phyloP scores from a whole-genome alignment of 495 filamentous ascomycete genomes.

The Xylaria flabelliformis region DNA sequence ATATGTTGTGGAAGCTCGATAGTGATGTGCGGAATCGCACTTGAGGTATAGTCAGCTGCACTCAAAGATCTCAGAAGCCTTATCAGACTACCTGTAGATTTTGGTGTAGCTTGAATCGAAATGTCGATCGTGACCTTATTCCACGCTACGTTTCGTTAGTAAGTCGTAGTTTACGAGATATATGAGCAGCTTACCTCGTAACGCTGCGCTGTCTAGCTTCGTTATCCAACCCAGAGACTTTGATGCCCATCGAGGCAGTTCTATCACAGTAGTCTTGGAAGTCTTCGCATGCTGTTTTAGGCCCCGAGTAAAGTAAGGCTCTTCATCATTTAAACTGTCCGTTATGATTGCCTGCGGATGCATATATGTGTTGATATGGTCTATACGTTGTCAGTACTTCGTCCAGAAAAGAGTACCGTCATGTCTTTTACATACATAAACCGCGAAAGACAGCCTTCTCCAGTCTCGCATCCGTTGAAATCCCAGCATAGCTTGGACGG shows the following conservation, averaged over 20 bases:
- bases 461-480: constrained; percentile 60
- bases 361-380: constrained; percentile 61
- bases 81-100: constrained; percentile 73
- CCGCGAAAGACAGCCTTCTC: constrained; percentile 47
- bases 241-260: constrained; percentile 64
- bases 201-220: constrained; percentile 71
- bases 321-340: constrained; percentile 57
- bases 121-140: constrained; percentile 76
- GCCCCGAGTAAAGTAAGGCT: constrained; percentile 60
- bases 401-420: neutral
- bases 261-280: constrained; percentile 62
- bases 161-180: constrained; percentile 30
- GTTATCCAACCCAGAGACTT: constrained; percentile 77
- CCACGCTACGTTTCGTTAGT: constrained; percentile 63
- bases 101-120: constrained; percentile 71
- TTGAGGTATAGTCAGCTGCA: constrained; percentile 73
- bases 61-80: constrained; percentile 74
- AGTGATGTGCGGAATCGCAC: constrained; percentile 69
- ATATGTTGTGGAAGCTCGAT: constrained; percentile 77
- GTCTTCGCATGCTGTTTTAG: constrained; percentile 53
- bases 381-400: constrained; percentile 33
- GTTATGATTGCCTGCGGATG: constrained; percentile 64
- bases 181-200: constrained; percentile 60
- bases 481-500: constrained; percentile 55
- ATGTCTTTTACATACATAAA: constrained; percentile 43